Percentiles rank a stretch among this genome's conserved stretches.
These are phyloP conservation scores for Suillus luteus DNA, from an alignment of 768 basidiomycete genomes.

Conservation along the genomic window DNA sequence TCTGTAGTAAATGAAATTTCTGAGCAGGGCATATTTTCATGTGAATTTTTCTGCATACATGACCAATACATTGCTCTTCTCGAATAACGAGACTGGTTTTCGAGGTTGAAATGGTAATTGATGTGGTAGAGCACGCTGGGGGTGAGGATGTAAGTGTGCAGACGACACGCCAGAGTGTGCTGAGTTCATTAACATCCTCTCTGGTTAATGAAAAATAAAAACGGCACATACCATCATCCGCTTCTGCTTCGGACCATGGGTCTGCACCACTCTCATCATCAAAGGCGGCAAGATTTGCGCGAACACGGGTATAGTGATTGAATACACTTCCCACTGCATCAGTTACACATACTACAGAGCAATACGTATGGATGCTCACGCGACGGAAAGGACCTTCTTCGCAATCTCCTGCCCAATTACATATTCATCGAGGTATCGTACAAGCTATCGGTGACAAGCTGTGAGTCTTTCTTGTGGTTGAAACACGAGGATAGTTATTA, in stretches of 20 bases:
- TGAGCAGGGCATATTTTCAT: constrained; percentile 12
- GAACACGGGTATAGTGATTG: constrained; percentile 92
- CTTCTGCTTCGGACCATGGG: constrained; percentile 29
- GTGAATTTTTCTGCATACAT: constrained; percentile 53
- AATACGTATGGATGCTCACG: constrained; percentile 55
- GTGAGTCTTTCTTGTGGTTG: constrained; percentile 14
- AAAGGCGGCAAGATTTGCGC: constrained; percentile 60
- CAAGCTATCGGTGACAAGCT: constrained; percentile 51
- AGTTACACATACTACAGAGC: constrained; percentile 8
- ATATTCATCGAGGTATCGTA: constrained; percentile 84
- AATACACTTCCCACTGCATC: constrained; percentile 61
- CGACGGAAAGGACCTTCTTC: constrained; percentile 92
- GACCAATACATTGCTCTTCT: constrained; percentile 96
- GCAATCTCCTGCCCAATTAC: constrained; percentile 91
- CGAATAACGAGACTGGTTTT: constrained; percentile 62
- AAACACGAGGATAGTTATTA: constrained; percentile 15
- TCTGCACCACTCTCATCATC: constrained; percentile 39
- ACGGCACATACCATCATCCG: constrained; percentile 33
- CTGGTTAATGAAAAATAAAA: background rate
- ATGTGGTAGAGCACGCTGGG: constrained; percentile 38
- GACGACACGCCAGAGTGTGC: constrained; percentile 47
- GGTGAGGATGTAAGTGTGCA: constrained; percentile 66
- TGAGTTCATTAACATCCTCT: constrained; percentile 21
- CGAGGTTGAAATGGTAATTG: constrained; percentile 41
- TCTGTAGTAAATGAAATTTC: constrained; percentile 36